These are phyloP conservation scores for Stephania cephalantha DNA, from an alignment of 164 flowering plant species.

Conservation along the genomic window DNA sequence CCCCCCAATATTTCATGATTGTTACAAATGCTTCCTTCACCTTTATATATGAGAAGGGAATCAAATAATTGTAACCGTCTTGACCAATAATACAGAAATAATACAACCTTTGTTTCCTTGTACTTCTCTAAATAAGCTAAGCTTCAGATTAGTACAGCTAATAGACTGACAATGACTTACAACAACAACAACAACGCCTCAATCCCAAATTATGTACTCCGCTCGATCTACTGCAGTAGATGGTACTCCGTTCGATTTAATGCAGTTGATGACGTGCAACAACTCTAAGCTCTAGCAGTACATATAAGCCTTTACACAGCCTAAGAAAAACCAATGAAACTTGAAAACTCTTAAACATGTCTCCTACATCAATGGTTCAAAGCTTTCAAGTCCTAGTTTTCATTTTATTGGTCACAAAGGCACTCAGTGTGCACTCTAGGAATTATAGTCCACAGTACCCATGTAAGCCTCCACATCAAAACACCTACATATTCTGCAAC, in stretches of 20 bases:
- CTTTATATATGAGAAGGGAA: background rate
- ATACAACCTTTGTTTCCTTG: background rate
- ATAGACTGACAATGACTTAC: no score
- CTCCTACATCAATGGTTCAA: slow-evolving; percentile 5
- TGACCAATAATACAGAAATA: no score
- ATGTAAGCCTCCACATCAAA: slow-evolving; percentile 43
- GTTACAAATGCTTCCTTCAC: background rate
- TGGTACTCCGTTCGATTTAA: no score
- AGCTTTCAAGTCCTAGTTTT: slow-evolving; percentile 13
- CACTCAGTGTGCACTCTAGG: slow-evolving; percentile 4
- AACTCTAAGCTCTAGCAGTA: no score
- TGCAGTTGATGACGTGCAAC: no score
- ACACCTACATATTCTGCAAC: slow-evolving; percentile 58
- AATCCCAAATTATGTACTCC: no score
- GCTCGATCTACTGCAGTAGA: no score
- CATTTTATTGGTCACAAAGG: slow-evolving; percentile 6
- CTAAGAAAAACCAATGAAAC: no score
- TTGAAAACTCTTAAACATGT: slow-evolving; percentile 2
- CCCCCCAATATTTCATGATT: no score
- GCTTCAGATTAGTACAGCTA: no score
- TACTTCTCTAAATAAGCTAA: background rate
- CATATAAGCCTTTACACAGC: no score
- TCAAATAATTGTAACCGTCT: background rate
- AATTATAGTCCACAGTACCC: slow-evolving; percentile 27
- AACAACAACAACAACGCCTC: no score